Evolutionary conservation across 331 rosid genomes (phyloP), one percentile per base, ranked within the genome.

Genomic region (Acacia concinna): DNA sequence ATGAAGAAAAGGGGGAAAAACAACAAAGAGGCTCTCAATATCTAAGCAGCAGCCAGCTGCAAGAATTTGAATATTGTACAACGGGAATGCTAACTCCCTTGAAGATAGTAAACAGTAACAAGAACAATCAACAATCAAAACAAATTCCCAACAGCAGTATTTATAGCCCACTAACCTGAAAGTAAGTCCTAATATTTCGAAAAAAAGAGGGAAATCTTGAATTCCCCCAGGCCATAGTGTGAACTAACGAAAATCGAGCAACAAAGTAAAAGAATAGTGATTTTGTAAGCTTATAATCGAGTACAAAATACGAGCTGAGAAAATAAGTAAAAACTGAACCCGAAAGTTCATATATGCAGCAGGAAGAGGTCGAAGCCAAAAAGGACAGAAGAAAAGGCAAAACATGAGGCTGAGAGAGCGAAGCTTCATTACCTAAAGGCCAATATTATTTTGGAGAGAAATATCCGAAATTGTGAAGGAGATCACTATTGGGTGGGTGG

Each of bases 191-290:
- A 31, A 85, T 46, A 77, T 65, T 65, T 43, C 52, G 78, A 75
- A 87, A 86, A 68, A 84, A 62, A 79, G 82, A 86, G 74, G 83
- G 70, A 71, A 86, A 75, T 81, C 93, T 87, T 47, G 86, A 75
- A 85, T 87, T 85, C 90, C 84, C 85, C 91, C 90, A 84, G 35
- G 93, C 83, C 97, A 93, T 86, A 44, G 57, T 62, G 62, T 62
- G 51, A 77, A 82, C 73, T 77, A 59, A 66, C 23, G 23, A 74
- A 71, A 86, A 49, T 73, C 69, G 74, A 37, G 31, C 78, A 63
- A 78, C 35, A 8, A 25, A 37, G 35, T 13, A 27, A 17, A 66
- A 2, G 18, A 14, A 56, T 6, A n/a, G 41, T 67, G 28, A 46
- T 6, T 40, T 23, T 18, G 8, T 41, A 27, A 25, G 34, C 52